Evolutionary conservation across 495 filamentous ascomycete species (phyloP), one percentile per base, ranked within the genome.

Genomic region (Penicillium fimorum): DNA sequence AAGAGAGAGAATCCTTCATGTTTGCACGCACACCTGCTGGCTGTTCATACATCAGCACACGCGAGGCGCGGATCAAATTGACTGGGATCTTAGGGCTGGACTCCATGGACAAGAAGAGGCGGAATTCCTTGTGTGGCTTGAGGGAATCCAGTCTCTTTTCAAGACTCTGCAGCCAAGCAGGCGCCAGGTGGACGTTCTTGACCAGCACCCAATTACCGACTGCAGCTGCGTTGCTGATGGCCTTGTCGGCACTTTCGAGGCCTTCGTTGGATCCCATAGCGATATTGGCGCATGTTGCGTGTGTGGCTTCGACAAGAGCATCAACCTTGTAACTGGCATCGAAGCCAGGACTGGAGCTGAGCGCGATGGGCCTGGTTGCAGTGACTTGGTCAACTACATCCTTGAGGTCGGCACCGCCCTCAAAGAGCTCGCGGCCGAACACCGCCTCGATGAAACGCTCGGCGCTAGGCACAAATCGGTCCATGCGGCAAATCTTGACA

Each of bases 281-380:
- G 68, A 97, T 96, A 70, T 96, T 96, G 35, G 91, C 91, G 76
- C 94, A 99, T 29, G 80, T 87, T 30, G 86, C 84, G 50, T 83
- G 80, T 69, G 82, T 87, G 59, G 87, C 83, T 69, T 96, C 91
- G 22, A 97, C 94, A 22, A 97, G 79, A 49, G 86, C 90, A 66
- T 97, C 93, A 53, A 99, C 94, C 80, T 97, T 97, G 83, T 97
- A 99, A 67, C 90, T 95, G 30, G 94, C 94, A 74, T 99, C 94
- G 70, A 97, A 99, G 51, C 94, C 94, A 52, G 94, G 92, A 63
- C 86, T 96, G 13, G 92, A 97, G 67, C 91, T 90, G 13, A 99
- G 82, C 25, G 94, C 84, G 65, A 99, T 90, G 17, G 94, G 94
- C 17, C 87, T 88, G 35, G 84, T 90, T 5, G 93, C 84, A 2